Conservation (phyloP, 768 basidiomycete species). For the Russula compacta region DNA sequence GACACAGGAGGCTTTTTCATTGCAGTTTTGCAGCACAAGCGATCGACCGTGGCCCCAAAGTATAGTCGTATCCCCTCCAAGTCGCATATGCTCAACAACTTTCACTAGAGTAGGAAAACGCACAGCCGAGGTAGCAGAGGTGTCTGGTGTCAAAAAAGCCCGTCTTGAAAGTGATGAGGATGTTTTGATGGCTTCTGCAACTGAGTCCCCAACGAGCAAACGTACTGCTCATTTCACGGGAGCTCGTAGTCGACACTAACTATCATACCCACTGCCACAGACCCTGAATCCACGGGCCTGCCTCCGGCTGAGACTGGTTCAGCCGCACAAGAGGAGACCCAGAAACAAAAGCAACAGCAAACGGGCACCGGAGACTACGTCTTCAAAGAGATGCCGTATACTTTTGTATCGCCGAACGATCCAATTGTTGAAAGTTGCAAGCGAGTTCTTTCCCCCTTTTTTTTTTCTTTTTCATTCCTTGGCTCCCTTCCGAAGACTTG, state of each 20-base stretch:
- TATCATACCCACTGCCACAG: background rate
- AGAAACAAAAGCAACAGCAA: conserved; percentile 20
- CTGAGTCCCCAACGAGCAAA: background rate
- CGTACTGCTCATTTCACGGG: background rate
- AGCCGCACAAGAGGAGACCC: conserved; percentile 16
- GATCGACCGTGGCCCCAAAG: conserved; percentile 10
- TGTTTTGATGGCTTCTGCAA: conserved; percentile 1
- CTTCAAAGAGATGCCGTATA: conserved; percentile 85
- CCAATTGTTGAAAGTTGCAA: conserved; percentile 62
- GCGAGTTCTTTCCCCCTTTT: conserved; percentile 42
- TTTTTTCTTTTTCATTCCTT: background rate
- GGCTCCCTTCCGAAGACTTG: background rate
- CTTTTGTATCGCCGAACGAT: conserved; percentile 64
- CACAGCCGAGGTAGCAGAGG: conserved; percentile 34
- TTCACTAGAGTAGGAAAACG: conserved; percentile 42
- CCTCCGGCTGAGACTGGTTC: conserved; percentile 1
- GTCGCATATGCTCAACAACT: background rate
- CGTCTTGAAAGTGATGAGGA: conserved; percentile 32
- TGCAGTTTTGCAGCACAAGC: conserved; percentile 66
- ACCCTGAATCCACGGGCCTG: background rate
- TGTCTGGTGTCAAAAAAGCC: conserved; percentile 44
- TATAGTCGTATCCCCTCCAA: background rate
- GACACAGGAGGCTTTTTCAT: conserved; percentile 98
- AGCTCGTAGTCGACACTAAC: background rate
- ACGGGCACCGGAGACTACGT: conserved; percentile 22